Evolutionary conservation across 1,284 basidiomycete genomes (phyloP).

Genomic region (Fomes fomentarius): DNA sequence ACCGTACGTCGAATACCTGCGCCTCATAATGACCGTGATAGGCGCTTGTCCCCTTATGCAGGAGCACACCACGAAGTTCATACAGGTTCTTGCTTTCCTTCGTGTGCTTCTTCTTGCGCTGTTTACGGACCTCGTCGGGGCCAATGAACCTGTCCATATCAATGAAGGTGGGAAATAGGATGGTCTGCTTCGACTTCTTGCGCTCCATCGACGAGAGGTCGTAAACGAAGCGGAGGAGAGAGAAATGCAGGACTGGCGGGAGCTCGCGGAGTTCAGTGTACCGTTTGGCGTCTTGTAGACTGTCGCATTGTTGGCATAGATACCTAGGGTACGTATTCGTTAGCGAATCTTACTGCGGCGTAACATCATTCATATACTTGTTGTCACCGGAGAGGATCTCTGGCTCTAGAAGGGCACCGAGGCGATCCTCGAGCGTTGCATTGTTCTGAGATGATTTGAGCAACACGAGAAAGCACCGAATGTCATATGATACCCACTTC

Average conservation of each 20-base stretch:
- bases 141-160: constrained; percentile 72
- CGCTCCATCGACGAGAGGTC: constrained; percentile 77
- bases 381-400: constrained; percentile 84
- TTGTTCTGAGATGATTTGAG: constrained; percentile 53
- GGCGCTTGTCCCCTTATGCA: constrained; percentile 86
- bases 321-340: constrained; percentile 57
- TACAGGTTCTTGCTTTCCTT: constrained; percentile 50
- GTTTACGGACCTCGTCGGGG: constrained; percentile 18
- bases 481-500: constrained; percentile 47
- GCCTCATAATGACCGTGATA: constrained; percentile 94
- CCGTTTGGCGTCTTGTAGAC: constrained; percentile 76
- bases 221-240: constrained; percentile 87
- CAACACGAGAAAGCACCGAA: constrained; percentile 8
- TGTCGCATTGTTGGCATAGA: constrained; percentile 71
- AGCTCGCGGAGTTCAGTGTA: constrained; percentile 68
- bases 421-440: constrained; percentile 70
- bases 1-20: constrained; percentile 82
- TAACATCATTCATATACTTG: constrained; percentile 47
- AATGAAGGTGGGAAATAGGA: constrained; percentile 75
- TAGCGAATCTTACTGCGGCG: too few species aligned
- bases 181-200: constrained; percentile 80
- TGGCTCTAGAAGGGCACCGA: constrained; percentile 61
- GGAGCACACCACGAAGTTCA: constrained; percentile 79
- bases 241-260: constrained; percentile 88
- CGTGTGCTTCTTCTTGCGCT: constrained; percentile 19